A percentile compares a stretch with the other conserved stretches of the same genome.
Conservation (phyloP, 140 eudicot species). For the Cichorium intybus region DNA sequence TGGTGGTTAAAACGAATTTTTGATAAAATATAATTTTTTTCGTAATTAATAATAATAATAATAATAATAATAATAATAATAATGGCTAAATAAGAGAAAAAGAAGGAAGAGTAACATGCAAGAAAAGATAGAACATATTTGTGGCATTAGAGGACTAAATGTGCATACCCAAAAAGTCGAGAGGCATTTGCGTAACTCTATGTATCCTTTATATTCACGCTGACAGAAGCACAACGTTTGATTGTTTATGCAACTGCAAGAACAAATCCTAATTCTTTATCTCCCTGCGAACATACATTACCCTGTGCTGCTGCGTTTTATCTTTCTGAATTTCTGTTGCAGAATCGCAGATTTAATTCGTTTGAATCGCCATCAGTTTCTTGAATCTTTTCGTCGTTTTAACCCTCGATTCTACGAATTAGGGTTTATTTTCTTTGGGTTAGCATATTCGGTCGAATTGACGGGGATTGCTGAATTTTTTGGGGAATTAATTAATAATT, state of each 20-base stretch:
- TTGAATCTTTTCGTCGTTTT: slow-evolving; percentile 7
- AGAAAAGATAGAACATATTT: neutral
- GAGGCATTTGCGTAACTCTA: neutral
- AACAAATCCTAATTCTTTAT: slow-evolving; percentile 11
- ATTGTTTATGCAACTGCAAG: slow-evolving; percentile 15
- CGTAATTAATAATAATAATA: no score
- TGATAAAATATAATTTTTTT: no score
- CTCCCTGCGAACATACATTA: slow-evolving; percentile 3
- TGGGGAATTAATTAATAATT: neutral
- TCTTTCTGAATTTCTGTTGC: neutral
- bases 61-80: no score
- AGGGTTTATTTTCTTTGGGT: slow-evolving; percentile 20
- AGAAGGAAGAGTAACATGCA: neutral
- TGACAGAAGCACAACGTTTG: slow-evolving; percentile 22
- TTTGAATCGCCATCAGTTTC: neutral
- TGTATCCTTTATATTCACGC: slow-evolving; percentile 8
- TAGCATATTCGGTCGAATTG: slow-evolving; percentile 10
- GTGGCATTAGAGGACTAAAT: neutral
- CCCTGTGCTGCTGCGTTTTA: slow-evolving; percentile 2
- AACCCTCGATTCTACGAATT: slow-evolving; percentile 14
- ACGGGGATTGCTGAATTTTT: slow-evolving; percentile 2
- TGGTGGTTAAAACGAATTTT: no score
- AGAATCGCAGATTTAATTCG: neutral
- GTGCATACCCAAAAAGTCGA: neutral
- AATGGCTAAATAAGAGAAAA: neutral